Percentiles rank a stretch among this genome's conserved stretches.
Evolutionary conservation across 2,329 filamentous ascomycete genomes (phyloP).

Genomic region (Neofusicoccum laricinum): DNA sequence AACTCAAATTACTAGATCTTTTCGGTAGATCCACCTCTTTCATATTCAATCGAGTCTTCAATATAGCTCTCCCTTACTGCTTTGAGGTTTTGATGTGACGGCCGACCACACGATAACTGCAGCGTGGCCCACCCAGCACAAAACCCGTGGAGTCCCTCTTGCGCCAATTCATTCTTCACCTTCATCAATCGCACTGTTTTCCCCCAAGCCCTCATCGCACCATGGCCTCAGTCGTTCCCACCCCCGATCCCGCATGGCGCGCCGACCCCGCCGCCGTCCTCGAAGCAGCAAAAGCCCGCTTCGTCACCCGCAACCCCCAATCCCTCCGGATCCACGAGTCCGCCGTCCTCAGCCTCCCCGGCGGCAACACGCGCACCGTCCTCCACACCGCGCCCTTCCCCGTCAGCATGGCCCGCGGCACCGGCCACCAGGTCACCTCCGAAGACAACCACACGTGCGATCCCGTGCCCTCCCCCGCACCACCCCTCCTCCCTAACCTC

Average conservation of each 20-base stretch:
- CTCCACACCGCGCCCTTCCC: constrained; percentile 38
- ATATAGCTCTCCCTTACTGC: no score
- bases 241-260: background rate
- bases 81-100: background rate
- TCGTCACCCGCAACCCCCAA: constrained; percentile 22
- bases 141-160: background rate
- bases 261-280: constrained; percentile 18
- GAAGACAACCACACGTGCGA: constrained; percentile 30
- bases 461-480: background rate
- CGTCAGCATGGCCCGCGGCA: constrained; percentile 30
- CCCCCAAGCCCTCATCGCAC: background rate
- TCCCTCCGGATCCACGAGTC: constrained; percentile 29
- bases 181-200: background rate
- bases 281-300: constrained; percentile 22
- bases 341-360: constrained; percentile 31
- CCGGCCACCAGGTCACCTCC: constrained; percentile 25
- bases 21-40: no score
- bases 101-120: background rate
- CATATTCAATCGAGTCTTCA: no score
- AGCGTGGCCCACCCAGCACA: background rate
- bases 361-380: constrained; percentile 39
- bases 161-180: no score
- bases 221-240: background rate
- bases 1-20: no score
- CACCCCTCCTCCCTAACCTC: constrained; percentile 27